Evolutionary conservation across 2,329 filamentous ascomycete genomes (phyloP).

Genomic region (Dactylellina parvicollis): DNA sequence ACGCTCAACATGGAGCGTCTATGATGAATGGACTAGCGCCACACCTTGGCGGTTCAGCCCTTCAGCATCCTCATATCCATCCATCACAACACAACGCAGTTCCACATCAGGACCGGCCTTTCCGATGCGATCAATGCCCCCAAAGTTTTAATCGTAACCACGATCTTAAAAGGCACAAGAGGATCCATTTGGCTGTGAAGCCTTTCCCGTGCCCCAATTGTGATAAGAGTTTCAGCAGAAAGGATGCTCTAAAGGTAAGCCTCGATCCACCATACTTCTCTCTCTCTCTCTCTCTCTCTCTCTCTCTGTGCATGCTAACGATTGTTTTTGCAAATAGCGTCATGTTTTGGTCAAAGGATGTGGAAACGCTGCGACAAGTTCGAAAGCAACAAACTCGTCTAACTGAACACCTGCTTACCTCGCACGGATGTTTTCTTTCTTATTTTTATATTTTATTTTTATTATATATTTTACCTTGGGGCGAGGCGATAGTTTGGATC

Average conservation of each 20-base stretch:
- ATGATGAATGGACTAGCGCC: conserved; percentile 52
- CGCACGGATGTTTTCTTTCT: neutral
- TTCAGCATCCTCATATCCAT: conserved; percentile 43
- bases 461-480: conserved; percentile 1
- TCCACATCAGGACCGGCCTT: conserved; percentile 80
- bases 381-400: conserved; percentile 58
- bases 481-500: neutral
- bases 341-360: conserved; percentile 74
- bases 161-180: conserved; percentile 93
- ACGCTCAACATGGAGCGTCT: conserved; percentile 48
- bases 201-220: conserved; percentile 91
- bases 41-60: conserved; percentile 30
- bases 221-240: conserved; percentile 95
- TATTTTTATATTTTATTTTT: conserved; percentile 16
- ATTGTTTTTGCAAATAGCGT: conserved; percentile 63
- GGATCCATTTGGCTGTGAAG: conserved; percentile 94
- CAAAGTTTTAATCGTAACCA: conserved; percentile 97
- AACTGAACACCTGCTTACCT: neutral
- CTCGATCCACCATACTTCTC: neutral
- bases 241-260: conserved; percentile 93
- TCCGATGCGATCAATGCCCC: conserved; percentile 90
- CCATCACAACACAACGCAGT: conserved; percentile 60
- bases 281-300: too few species aligned
- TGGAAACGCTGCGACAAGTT: conserved; percentile 61
- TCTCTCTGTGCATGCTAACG: neutral